Base-by-base conservation (phyloP, 176 grass and related monocot genomes). In the Tillandsia fasciculata region DNA sequence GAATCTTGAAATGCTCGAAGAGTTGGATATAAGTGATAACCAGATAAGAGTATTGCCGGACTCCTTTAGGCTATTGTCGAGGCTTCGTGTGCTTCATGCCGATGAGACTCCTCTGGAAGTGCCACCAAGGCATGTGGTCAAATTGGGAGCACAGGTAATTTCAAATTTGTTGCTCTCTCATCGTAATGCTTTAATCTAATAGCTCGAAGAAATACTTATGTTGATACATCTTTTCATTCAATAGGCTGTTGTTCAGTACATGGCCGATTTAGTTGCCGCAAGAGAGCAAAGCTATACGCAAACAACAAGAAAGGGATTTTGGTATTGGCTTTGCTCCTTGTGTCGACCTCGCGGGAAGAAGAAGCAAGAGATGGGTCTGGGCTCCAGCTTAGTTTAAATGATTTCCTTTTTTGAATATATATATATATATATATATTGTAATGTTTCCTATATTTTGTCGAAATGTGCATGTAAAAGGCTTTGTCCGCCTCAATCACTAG, bases 91-190 rank as follows among this genome's bases (percentile, higher is more conserved):
- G 23, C 83, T 99, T 81, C 82, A 84, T 82, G 94, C 94, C 3
- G 94, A 99, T 51, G 94, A 99, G 78, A 99, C 89, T 72, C 94
- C 94, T 49, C 68, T 99, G 29, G 94, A 99, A 64, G 80, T 90
- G 58, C 94, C 94, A 54, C 94, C 94, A 51, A 90, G 73, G 82
- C 78, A 93, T 77, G 78, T 93, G 64, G 73, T 90, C 12, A 90
- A 99, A 68, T 53, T 99, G 53, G 94, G 89, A 59, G 87, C 94
- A 59, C 94, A 90, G 94, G 94, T 96, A 85, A 61, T 66, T 26
- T 70, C 27, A 26, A 12, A 11, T 79, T 14, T 20, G 51, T 12
- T 76, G 68, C 49, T 71, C 42, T 48, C 64, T 33, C 67, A 51
- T 48, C 53, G 8, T 61, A 10, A 61, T 5, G 56, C 56, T 7